phyloP scores from a whole-genome alignment of 1,284 basidiomycete species.

The Xerocomus amazonicus region DNA sequence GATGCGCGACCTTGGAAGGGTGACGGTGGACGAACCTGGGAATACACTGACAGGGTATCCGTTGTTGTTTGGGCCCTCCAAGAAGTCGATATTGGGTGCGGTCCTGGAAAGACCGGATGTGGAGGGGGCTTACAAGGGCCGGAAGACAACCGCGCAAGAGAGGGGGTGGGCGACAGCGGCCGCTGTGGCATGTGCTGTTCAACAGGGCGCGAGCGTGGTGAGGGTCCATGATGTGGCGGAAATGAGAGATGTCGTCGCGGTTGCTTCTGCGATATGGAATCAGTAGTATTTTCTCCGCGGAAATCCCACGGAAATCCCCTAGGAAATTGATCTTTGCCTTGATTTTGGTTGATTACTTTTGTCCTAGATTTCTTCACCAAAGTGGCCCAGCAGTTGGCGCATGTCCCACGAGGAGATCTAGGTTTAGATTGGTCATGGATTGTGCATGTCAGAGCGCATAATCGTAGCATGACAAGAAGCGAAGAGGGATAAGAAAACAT shows the following conservation, averaged over 20 bases:
- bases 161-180: constrained; percentile 82
- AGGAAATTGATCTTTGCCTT: no score
- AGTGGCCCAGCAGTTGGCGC: no score
- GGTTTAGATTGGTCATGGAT: constrained; percentile 12
- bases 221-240: constrained; percentile 82
- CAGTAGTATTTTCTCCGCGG: not conserved
- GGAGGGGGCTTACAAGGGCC: constrained; percentile 41
- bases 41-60: constrained; percentile 68
- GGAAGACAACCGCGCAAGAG: constrained; percentile 57
- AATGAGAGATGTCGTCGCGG: constrained; percentile 52
- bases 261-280: constrained; percentile 46
- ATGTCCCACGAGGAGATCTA: not conserved
- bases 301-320: not conserved
- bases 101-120: constrained; percentile 48
- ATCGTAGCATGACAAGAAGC: constrained; percentile 13
- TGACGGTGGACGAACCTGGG: constrained; percentile 43
- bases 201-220: constrained; percentile 71
- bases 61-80: constrained; percentile 73
- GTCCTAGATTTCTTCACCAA: no score
- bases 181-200: constrained; percentile 72
- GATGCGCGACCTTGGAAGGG: constrained; percentile 49
- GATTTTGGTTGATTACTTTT: no score
- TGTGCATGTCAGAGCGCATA: constrained; percentile 22
- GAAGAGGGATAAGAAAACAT: no score
- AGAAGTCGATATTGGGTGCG: constrained; percentile 80